Evolutionary conservation across 164 flowering plant species (phyloP), one percentile per base, ranked within the genome.

Genomic region (Amborella trichopoda): DNA sequence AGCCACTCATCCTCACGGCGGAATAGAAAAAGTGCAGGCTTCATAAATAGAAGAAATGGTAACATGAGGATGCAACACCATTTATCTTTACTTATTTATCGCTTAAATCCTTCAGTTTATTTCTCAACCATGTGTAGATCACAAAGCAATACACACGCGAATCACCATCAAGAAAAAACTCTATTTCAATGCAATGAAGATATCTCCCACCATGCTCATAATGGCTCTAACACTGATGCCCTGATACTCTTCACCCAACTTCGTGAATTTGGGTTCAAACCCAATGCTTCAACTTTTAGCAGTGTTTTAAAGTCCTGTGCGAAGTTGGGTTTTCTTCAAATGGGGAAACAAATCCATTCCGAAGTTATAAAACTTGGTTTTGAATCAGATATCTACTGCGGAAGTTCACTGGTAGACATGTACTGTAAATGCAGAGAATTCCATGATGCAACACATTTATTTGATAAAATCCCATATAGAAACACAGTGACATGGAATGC

Each of bases 401-500:
- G 48, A 24, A 68, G 58, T 48, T 60, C 78, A 42, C 63, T 76
- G 5, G 54, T 73, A 12, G 52, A 54, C 56, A 27, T 73, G 68
- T 70, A 68, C 41, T 52, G 60, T 3, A 72, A 73, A 49, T 68
- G 74, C 23, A 42, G 46, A 3, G 12, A 17, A 3, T 47, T 71
- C 18, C 16, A 21, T 4, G 10, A 23, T 22, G 71, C 73, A 0
- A 67, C 54, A 12, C 52, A 51, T 4, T 3, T 66, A 54, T 73
- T 76, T 26, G 65, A 70, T 44, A 72, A 68, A 68, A 66, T 76
- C 63, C 61, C 61, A 43, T 23, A 55, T 0, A 60, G 59, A 53
- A 75, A 65, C 45, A 62, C 40, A 0, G 77, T 72, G 20, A 53
- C 74, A 40, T 70, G 72, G 72, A 70, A 68, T 47, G 49, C 74